These are phyloP conservation scores for Arachis stenosperma DNA, from an alignment of 306 rosid species.

Conservation along the genomic window DNA sequence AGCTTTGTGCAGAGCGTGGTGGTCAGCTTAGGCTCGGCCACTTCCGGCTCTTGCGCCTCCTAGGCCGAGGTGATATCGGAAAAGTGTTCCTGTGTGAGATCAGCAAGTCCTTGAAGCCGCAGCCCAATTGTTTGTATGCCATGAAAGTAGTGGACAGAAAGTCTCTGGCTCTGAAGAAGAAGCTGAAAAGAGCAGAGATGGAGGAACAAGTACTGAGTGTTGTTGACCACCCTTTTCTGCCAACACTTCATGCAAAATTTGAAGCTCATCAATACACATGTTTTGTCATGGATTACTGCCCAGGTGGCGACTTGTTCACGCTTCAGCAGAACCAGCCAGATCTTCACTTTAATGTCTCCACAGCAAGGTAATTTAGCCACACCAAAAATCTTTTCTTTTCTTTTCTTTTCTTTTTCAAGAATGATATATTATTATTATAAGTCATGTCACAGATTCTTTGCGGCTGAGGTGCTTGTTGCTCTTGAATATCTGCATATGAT, in stretches of 20 bases:
- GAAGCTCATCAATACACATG: neutral
- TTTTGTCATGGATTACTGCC: neutral
- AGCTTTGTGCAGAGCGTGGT: neutral
- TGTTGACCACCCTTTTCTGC: neutral
- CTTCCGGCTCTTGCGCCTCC: neutral
- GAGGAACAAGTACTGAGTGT: neutral
- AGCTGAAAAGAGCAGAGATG: neutral
- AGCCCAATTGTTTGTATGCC: neutral
- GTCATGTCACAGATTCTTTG: constrained; percentile 50
- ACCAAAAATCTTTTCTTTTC: neutral
- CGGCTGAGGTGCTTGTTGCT: constrained; percentile 66
- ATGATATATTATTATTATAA: neutral
- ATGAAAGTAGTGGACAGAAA: neutral
- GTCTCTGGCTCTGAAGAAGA: neutral
- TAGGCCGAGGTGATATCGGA: neutral
- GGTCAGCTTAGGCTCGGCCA: neutral
- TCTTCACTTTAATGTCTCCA: neutral
- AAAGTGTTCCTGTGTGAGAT: neutral
- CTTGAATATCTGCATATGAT: constrained; percentile 67
- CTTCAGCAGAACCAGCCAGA: neutral
- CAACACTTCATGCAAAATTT: neutral
- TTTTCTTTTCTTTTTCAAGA: neutral
- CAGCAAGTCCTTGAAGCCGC: neutral
- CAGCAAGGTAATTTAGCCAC: neutral
- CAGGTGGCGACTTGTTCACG: neutral